These are phyloP conservation scores for Asterochloris sp. DNA, from an alignment of 139 green algal species.

Conservation along the genomic window DNA sequence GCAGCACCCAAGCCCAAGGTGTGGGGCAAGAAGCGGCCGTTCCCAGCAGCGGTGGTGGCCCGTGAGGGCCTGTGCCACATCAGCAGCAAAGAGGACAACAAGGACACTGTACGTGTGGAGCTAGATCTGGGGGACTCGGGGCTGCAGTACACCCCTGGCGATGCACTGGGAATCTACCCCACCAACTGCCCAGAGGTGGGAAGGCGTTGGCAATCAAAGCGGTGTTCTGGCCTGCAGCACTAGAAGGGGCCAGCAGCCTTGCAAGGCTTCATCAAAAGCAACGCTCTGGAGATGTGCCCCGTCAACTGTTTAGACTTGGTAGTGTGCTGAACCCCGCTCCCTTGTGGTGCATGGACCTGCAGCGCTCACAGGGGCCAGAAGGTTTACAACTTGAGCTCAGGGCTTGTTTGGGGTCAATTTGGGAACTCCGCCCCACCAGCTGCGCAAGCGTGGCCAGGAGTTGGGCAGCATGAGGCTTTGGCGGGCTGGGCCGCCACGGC, in stretches of 20 bases:
- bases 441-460: too few species aligned
- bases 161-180: slow-evolving; percentile 82
- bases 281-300: too few species aligned
- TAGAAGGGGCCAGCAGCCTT: background rate
- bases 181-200: slow-evolving; percentile 59
- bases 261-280: too few species aligned
- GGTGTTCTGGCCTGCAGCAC: background rate
- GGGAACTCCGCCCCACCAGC: too few species aligned
- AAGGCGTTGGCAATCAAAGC: background rate
- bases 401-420: too few species aligned
- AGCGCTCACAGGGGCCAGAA: too few species aligned
- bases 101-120: slow-evolving; percentile 78
- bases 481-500: too few species aligned
- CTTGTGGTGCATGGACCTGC: too few species aligned
- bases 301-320: too few species aligned
- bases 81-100: slow-evolving; percentile 65
- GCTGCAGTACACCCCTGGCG: slow-evolving; percentile 72
- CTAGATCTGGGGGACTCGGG: slow-evolving; percentile 74
- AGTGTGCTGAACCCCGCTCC: too few species aligned
- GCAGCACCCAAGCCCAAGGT: slow-evolving; percentile 12
- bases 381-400: too few species aligned
- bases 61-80: slow-evolving; percentile 70
- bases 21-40: slow-evolving; percentile 69
- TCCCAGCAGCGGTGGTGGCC: slow-evolving; percentile 47
- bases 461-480: too few species aligned